A percentile compares a stretch with the other conserved stretches of the same genome.
Evolutionary conservation across 2,329 filamentous ascomycete species (phyloP).

Genomic region (Fusarium heterosporum): DNA sequence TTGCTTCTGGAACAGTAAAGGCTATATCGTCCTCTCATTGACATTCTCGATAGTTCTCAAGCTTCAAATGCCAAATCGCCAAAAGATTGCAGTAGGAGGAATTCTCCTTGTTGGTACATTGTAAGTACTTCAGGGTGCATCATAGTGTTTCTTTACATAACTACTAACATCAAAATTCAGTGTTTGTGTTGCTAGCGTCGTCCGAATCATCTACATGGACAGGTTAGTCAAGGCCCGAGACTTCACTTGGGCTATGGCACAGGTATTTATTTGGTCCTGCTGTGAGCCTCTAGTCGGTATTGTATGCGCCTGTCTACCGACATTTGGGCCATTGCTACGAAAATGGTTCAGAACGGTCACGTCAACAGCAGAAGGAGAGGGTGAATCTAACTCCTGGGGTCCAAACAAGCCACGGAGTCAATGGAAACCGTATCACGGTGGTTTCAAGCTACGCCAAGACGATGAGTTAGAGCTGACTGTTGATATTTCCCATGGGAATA

Average conservation of each 20-base stretch:
- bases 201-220: slow-evolving; percentile 10
- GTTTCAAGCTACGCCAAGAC: background rate
- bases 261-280: slow-evolving; percentile 7
- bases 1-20: no score
- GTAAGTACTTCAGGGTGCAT: background rate
- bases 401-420: slow-evolving; percentile 2
- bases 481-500: background rate
- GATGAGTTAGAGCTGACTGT: slow-evolving; percentile 5
- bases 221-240: background rate
- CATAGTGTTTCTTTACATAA: fast-evolving
- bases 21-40: fast-evolving
- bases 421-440: background rate
- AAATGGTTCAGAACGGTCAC: background rate
- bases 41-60: background rate
- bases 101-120: slow-evolving; percentile 4
- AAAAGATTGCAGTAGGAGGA: background rate
- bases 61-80: background rate
- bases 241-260: slow-evolving; percentile 8
- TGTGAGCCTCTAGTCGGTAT: slow-evolving; percentile 1
- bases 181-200: slow-evolving; percentile 4
- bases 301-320: background rate
- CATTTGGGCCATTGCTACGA: slow-evolving; percentile 3
- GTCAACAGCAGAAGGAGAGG: background rate
- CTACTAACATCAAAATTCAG: background rate
- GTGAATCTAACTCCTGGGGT: background rate